Evolutionary conservation across 371 early-diverging fungal genomes (phyloP).

Genomic region (Circinella umbellata): DNA sequence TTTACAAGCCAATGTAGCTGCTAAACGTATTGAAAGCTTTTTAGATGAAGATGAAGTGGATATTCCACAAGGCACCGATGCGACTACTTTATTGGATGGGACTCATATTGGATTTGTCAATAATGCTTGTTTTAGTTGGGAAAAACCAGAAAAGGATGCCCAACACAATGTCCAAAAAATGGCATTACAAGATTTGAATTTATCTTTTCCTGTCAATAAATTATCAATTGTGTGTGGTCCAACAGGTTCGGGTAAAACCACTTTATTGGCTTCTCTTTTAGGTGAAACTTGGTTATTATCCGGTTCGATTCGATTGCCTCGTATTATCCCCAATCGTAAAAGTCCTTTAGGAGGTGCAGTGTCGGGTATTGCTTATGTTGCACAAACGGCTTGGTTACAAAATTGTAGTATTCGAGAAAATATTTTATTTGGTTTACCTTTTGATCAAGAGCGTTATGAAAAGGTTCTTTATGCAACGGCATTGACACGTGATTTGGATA

Average conservation of each 20-base stretch:
- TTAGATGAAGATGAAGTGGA: constrained; percentile 74
- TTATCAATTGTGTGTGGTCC: constrained; percentile 82
- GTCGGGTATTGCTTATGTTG: constrained; percentile 73
- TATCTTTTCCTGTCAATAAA: constrained; percentile 65
- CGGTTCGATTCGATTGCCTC: constrained; percentile 56
- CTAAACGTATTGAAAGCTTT: constrained; percentile 70
- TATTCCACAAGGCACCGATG: not conserved
- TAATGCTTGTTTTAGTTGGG: constrained; percentile 61
- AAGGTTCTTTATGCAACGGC: constrained; percentile 73
- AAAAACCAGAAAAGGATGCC: constrained; percentile 23
- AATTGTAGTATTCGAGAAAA: constrained; percentile 83
- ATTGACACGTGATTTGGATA: constrained; percentile 81
- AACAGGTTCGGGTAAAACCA: constrained; percentile 84
- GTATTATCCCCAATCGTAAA: constrained; percentile 21
- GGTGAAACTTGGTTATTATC: constrained; percentile 57
- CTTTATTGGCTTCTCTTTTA: constrained; percentile 68
- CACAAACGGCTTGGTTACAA: constrained; percentile 87
- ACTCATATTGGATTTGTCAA: constrained; percentile 49
- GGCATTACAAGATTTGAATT: constrained; percentile 58
- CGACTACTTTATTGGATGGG: not conserved
- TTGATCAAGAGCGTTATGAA: constrained; percentile 66
- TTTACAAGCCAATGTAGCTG: constrained; percentile 73
- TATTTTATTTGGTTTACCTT: constrained; percentile 81
- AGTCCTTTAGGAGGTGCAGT: constrained; percentile 44
- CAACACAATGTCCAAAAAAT: constrained; percentile 25